Percentiles rank a stretch among this genome's conserved stretches.
These are phyloP conservation scores for Tillandsia fasciculata DNA, from an alignment of 176 grass and related monocot genomes.

Conservation along the genomic window DNA sequence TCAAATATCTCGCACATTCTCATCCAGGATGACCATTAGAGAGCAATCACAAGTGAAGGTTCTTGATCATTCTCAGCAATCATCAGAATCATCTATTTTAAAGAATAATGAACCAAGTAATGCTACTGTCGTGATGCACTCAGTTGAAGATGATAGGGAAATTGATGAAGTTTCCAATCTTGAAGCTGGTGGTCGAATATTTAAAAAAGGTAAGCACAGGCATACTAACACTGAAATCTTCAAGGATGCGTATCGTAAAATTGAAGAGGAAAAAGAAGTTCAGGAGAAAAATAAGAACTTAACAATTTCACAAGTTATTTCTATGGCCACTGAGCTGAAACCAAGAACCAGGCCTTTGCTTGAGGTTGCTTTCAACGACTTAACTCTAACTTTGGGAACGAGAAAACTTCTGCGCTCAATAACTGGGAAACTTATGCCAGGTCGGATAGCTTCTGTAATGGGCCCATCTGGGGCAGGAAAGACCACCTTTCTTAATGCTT, in stretches of 20 bases:
- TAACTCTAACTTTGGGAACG: constrained; percentile 52
- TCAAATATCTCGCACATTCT: constrained; percentile 18
- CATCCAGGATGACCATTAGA: constrained; percentile 1
- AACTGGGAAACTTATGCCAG: constrained; percentile 63
- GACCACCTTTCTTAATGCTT: constrained; percentile 76
- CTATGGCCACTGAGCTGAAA: constrained; percentile 35
- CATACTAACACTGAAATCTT: constrained; percentile 41
- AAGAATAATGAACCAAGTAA: constrained; percentile 3
- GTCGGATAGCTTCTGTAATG: constrained; percentile 62
- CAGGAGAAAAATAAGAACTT: constrained; percentile 32
- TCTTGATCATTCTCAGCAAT: constrained; percentile 19
- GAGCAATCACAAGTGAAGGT: constrained; percentile 18
- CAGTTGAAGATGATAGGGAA: constrained; percentile 5
- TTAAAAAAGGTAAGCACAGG: constrained; percentile 25
- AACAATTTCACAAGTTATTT: constrained; percentile 38
- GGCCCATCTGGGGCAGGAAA: constrained; percentile 80
- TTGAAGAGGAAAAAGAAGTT: constrained; percentile 37
- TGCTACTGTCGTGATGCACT: neutral
- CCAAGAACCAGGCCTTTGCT: constrained; percentile 37
- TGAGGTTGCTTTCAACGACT: constrained; percentile 56
- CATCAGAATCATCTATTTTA: constrained; percentile 25
- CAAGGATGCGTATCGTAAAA: constrained; percentile 39
- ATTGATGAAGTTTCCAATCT: neutral
- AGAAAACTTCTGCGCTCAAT: constrained; percentile 61
- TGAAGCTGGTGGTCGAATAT: constrained; percentile 21